Evolutionary conservation across 768 basidiomycete species (phyloP), one percentile per base, ranked within the genome.

Genomic region (Erythrobasidium yunnanense): DNA sequence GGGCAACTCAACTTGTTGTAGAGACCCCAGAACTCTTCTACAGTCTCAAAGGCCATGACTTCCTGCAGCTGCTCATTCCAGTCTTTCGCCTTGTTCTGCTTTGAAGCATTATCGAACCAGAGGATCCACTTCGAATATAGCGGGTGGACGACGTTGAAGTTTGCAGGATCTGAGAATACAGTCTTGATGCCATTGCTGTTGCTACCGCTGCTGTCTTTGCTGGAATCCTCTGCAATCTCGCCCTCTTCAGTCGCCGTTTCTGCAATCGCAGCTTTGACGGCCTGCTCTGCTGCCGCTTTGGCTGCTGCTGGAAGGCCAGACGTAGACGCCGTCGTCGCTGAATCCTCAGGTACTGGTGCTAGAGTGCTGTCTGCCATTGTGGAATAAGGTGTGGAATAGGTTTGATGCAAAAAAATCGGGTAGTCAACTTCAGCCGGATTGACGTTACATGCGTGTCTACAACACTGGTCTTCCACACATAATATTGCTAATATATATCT

Each of bases 31-130:
- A 99, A 99, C 77, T 96, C 93, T 78, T 99, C 95, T 20, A 99
- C 95, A 66, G 87, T 88, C 74, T 93, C 88, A 74, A 99, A 95
- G 68, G 83, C 85, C 75, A 96, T 90, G 58, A 99, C 93, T 65
- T 88, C 87, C 73, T 92, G 90, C 74, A 99, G 92, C 73, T 96
- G 90, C 74, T 99, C 93, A 89, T 96, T 95, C 95, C 95, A 99
- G 22, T 87, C 74, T 38, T 77, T 77, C 50, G 72, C 74, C 88
- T 75, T 84, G 83, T 29, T 87, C 88, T 33, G 65, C 69, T 73
- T 73, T 6, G 69, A 22, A 5, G 73, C 73, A 88, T 88, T 93
- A 75, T 97, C 93, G 75, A 96, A 99, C 90, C 90, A 96, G 29
- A 99, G 84, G 5, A 91, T 96, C 92, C 71, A 75, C n/a, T 46